phyloP scores from a whole-genome alignment of 164 flowering plant genomes.

The Sextonia rubra region DNA sequence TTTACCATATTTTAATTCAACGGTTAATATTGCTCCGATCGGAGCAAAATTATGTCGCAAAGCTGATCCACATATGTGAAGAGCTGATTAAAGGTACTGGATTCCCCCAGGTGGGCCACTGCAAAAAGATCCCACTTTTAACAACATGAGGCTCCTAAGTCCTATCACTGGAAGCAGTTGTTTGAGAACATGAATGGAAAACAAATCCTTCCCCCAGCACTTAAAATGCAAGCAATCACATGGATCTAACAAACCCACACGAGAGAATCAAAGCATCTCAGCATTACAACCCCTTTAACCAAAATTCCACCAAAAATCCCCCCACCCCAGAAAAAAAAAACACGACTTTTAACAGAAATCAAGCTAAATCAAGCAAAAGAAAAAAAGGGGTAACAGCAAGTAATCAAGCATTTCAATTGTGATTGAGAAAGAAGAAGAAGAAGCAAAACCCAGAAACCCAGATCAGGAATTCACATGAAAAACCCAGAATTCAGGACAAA shows the following conservation, averaged over 20 bases:
- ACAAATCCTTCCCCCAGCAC: neutral
- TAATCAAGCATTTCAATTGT: slow-evolving; percentile 5
- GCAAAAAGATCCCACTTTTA: neutral
- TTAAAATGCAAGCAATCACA: neutral
- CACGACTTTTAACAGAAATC: too few relatives aligned
- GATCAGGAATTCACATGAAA: slow-evolving; percentile 1
- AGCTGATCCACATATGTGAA: neutral
- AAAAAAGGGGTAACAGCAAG: neutral
- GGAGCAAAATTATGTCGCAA: neutral
- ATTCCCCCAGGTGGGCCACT: neutral
- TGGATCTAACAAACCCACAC: too few relatives aligned
- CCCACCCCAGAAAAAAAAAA: too few relatives aligned
- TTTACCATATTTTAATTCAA: neutral
- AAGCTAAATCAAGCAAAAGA: neutral
- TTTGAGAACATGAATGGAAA: too few relatives aligned
- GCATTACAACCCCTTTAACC: neutral
- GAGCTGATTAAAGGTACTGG: neutral
- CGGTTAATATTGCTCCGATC: neutral
- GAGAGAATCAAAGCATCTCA: too few relatives aligned
- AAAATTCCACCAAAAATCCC: too few relatives aligned
- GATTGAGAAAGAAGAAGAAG: slow-evolving; percentile 1
- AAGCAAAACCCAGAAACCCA: slow-evolving; percentile 1
- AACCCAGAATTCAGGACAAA: neutral
- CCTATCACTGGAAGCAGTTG: neutral
- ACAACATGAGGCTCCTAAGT: neutral